Conservation (phyloP, 345 rosid species). For the Rhizophora mangle region DNA sequence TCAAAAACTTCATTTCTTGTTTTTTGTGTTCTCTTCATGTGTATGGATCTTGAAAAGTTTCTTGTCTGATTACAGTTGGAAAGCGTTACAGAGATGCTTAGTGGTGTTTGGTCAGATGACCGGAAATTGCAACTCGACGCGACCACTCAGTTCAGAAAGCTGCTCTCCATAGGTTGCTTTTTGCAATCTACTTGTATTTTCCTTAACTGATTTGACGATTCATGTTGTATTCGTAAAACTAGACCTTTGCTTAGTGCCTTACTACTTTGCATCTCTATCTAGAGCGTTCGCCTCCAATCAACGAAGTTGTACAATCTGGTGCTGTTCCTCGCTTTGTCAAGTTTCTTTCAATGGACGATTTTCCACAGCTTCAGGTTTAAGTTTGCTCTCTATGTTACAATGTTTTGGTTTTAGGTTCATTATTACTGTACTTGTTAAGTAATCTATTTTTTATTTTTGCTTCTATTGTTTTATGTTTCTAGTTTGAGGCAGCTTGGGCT, state of each 20-base stretch:
- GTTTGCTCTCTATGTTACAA: neutral
- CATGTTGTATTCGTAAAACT: neutral
- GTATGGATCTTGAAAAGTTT: neutral
- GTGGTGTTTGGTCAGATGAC: slow-evolving; percentile 27
- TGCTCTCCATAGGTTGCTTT: slow-evolving; percentile 22
- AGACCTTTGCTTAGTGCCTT: neutral
- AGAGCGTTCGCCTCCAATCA: slow-evolving; percentile 28
- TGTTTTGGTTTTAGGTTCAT: neutral
- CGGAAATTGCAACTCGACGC: slow-evolving; percentile 22
- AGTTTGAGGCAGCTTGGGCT: slow-evolving; percentile 37
- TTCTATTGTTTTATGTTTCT: neutral
- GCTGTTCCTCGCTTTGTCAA: slow-evolving; percentile 32
- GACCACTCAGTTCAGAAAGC: slow-evolving; percentile 30
- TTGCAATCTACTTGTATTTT: neutral
- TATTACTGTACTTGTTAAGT: neutral
- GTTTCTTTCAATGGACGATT: slow-evolving; percentile 28
- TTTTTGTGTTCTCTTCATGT: neutral
- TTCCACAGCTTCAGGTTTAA: slow-evolving; percentile 31
- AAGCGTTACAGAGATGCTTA: slow-evolving; percentile 23
- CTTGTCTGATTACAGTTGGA: slow-evolving; percentile 18
- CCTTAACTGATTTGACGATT: neutral
- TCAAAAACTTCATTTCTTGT: neutral
- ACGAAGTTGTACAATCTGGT: slow-evolving; percentile 32
- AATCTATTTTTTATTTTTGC: neutral
- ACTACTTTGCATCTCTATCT: neutral